These are phyloP conservation scores for Nicotiana rustica DNA, from an alignment of 305 asterid genomes.

Conservation along the genomic window DNA sequence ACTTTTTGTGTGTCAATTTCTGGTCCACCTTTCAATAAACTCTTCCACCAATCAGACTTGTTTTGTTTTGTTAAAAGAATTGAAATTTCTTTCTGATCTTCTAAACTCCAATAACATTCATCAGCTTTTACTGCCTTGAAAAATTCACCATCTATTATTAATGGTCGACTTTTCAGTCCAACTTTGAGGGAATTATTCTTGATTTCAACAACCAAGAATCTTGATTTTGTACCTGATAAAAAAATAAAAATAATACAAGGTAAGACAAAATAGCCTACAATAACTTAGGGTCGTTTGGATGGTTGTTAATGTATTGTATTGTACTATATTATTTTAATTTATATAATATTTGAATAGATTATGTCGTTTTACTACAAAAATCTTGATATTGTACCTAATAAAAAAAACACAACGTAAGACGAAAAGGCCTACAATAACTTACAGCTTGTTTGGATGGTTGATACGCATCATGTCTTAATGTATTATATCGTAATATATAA, in stretches of 20 bases:
- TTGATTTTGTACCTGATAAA: conserved; percentile 49
- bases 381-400: conserved; percentile 53
- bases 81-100: too few species aligned
- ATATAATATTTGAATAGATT: too few species aligned
- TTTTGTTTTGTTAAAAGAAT: too few species aligned
- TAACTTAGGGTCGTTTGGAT: neutral
- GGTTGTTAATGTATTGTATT: too few species aligned
- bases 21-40: too few species aligned
- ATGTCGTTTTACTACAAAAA: conserved; percentile 26
- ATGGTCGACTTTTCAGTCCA: conserved; percentile 24
- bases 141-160: conserved; percentile 25
- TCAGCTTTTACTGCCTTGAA: conserved; percentile 25
- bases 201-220: conserved; percentile 61
- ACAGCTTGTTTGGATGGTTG: too few species aligned
- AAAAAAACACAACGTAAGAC: neutral
- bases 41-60: too few species aligned
- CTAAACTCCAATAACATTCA: neutral
- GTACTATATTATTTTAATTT: too few species aligned
- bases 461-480: too few species aligned
- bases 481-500: too few species aligned
- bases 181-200: conserved; percentile 41
- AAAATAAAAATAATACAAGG: neutral
- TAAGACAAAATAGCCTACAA: neutral
- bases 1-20: too few species aligned
- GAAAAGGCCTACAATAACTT: neutral